These are phyloP conservation scores for Schizophyllum amplum DNA, from an alignment of 1,284 basidiomycete species.

Conservation along the genomic window DNA sequence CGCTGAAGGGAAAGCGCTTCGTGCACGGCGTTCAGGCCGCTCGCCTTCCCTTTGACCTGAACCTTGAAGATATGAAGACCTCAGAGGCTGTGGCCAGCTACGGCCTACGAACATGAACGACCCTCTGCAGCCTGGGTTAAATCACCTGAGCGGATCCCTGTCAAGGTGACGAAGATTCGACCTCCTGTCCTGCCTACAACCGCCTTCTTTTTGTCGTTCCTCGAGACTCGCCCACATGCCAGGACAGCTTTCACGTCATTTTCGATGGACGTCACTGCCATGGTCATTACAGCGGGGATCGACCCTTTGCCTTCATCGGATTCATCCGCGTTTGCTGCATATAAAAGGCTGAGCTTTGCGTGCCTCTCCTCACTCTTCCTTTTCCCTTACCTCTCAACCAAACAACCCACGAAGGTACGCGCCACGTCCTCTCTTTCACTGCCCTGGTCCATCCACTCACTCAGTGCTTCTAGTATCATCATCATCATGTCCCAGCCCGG, in stretches of 20 bases:
- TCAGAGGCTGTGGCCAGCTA: too few relatives aligned
- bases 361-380: not conserved
- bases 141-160: too few relatives aligned
- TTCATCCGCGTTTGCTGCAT: not conserved
- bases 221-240: not conserved
- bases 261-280: not conserved
- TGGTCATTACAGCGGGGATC: not conserved
- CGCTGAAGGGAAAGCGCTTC: too few relatives aligned
- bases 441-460: not conserved
- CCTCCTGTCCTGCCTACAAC: not conserved
- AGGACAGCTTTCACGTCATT: constrained; percentile 4
- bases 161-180: too few relatives aligned
- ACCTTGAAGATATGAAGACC: too few relatives aligned
- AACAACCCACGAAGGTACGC: not conserved
- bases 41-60: too few relatives aligned
- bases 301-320: too few relatives aligned
- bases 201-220: not conserved
- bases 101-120: too few relatives aligned
- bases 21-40: too few relatives aligned
- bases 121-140: too few relatives aligned
- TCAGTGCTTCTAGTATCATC: constrained; percentile 4
- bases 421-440: too few relatives aligned
- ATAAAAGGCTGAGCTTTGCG: not conserved
- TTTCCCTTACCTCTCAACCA: not conserved
- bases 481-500: constrained; percentile 34